phyloP scores from a whole-genome alignment of 768 basidiomycete genomes.

The Tylopilus felleus region DNA sequence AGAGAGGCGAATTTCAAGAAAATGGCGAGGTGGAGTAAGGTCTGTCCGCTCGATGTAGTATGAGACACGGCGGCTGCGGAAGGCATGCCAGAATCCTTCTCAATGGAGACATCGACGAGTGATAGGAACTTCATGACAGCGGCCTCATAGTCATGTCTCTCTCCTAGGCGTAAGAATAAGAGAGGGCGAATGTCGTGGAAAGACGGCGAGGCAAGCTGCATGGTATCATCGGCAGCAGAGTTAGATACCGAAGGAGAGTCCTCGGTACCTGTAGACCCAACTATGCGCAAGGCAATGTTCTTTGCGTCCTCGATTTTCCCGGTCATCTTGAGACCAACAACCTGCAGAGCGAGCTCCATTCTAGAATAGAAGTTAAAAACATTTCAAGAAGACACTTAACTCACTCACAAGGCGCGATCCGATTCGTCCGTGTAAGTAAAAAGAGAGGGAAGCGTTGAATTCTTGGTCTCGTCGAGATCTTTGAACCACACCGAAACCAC shows the following conservation, averaged over 20 bases:
- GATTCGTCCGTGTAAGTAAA: constrained; percentile 93
- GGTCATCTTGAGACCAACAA: constrained; percentile 95
- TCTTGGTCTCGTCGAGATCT: constrained; percentile 62
- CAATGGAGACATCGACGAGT: constrained; percentile 64
- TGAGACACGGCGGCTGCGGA: constrained; percentile 63
- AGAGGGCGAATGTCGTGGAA: constrained; percentile 55
- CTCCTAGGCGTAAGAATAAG: constrained; percentile 51
- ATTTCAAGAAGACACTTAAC: constrained; percentile 1
- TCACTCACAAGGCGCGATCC: constrained; percentile 78
- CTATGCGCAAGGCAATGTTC: constrained; percentile 90
- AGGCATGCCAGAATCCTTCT: constrained; percentile 39
- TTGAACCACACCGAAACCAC: constrained; percentile 89
- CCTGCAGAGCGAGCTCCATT: constrained; percentile 94
- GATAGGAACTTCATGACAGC: constrained; percentile 79
- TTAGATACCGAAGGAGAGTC: constrained; percentile 36
- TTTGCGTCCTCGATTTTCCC: constrained; percentile 92
- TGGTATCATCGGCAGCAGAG: constrained; percentile 39
- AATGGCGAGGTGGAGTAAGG: constrained; percentile 82
- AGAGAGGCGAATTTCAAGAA: constrained; percentile 75
- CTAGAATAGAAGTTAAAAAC: constrained; percentile 38
- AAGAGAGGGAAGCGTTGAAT: constrained; percentile 51
- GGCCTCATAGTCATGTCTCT: constrained; percentile 65
- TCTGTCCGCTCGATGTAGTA: constrained; percentile 71
- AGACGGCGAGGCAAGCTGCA: constrained; percentile 49
- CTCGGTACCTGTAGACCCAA: constrained; percentile 65